Conservation (phyloP, 176 grass and related monocot species). For the Poa pratensis region DNA sequence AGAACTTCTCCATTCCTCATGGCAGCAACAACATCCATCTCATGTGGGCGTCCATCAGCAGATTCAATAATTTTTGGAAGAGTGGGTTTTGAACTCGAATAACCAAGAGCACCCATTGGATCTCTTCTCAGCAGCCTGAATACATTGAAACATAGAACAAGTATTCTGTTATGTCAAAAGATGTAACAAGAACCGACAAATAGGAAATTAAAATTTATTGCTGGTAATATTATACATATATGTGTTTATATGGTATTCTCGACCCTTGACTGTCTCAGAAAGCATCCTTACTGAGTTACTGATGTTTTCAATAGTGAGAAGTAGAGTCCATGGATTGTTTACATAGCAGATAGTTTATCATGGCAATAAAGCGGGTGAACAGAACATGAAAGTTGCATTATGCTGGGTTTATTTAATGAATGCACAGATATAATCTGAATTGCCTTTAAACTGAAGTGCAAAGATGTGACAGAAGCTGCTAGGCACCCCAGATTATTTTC, state of each 20-base stretch:
- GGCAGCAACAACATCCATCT: conserved; percentile 85
- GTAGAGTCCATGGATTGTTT: not conserved
- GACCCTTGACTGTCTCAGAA: conserved; percentile 3
- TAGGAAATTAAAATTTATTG: conserved; percentile 16
- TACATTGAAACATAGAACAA: conserved; percentile 36
- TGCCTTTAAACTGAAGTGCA: conserved; percentile 35
- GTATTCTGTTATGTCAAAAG: conserved; percentile 28
- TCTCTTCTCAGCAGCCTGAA: conserved; percentile 87
- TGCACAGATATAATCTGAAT: conserved; percentile 27
- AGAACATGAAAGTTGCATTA: conserved; percentile 20
- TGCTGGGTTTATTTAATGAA: conserved; percentile 3
- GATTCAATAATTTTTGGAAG: conserved; percentile 68
- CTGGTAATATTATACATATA: conserved; percentile 23
- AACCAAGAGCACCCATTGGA: conserved; percentile 98
- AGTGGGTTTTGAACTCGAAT: conserved; percentile 79
- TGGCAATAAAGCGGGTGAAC: not conserved
- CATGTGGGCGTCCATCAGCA: conserved; percentile 63
- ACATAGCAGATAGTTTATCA: conserved; percentile 2
- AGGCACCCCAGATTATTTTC: not conserved
- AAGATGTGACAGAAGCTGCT: conserved; percentile 8
- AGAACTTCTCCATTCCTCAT: conserved; percentile 97
- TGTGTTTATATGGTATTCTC: conserved; percentile 8
- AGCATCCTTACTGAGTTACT: not conserved
- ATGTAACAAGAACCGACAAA: conserved; percentile 34
- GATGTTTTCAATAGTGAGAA: conserved; percentile 2